Conservation (phyloP, 306 rosid genomes). For the Inga leiocalycina region DNA sequence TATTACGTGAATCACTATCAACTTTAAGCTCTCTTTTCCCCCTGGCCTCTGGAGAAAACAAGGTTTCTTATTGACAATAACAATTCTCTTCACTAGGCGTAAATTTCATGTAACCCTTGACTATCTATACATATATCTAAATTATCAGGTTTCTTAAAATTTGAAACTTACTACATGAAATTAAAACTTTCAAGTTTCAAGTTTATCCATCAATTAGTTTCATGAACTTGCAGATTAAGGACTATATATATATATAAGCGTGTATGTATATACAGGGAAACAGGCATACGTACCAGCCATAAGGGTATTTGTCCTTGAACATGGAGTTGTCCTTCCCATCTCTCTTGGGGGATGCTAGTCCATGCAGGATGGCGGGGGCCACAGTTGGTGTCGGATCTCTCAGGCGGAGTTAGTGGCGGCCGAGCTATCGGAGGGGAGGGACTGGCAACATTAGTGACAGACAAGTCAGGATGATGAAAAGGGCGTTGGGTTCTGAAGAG, state of each 20-base stretch:
- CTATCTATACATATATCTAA: background rate
- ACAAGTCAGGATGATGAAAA: slow-evolving; percentile 30
- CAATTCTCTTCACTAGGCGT: slow-evolving; percentile 12
- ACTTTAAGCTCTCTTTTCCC: background rate
- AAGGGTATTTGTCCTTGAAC: slow-evolving; percentile 78
- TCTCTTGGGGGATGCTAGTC: slow-evolving; percentile 85
- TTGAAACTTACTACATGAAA: background rate
- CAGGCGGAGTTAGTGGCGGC: slow-evolving; percentile 1
- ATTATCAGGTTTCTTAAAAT: background rate
- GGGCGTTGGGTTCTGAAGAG: slow-evolving; percentile 13
- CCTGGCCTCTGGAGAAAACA: background rate
- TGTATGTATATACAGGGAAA: background rate
- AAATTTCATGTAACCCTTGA: background rate
- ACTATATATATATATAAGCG: background rate
- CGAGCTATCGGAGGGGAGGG: slow-evolving; percentile 37
- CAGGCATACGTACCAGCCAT: slow-evolving; percentile 68
- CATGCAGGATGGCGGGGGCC: slow-evolving; percentile 74
- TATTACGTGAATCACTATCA: background rate
- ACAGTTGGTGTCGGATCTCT: slow-evolving; percentile 4
- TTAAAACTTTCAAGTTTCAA: background rate
- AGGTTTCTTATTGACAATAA: background rate
- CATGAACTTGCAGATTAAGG: background rate
- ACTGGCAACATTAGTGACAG: slow-evolving; percentile 53
- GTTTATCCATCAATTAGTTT: background rate
- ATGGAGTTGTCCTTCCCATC: slow-evolving; percentile 87